phyloP scores from a whole-genome alignment of 139 green algal genomes.

The Helicosporidium sp. region DNA sequence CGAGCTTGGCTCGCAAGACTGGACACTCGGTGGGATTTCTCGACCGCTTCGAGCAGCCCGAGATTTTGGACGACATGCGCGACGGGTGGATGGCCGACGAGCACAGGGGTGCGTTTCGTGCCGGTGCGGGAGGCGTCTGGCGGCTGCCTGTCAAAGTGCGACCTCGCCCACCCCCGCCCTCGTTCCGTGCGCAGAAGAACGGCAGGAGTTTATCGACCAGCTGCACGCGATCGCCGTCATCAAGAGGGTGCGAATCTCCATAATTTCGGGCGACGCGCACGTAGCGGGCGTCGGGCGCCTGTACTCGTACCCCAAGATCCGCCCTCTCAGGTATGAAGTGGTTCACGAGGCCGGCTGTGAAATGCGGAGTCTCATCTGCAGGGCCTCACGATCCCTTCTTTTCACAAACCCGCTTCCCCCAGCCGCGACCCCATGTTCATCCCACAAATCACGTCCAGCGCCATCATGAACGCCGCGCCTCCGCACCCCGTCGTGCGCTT shows the following conservation, averaged over 20 bases:
- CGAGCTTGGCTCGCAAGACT: constrained; percentile 3
- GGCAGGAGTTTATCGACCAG: constrained; percentile 14
- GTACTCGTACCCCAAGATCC: constrained; percentile 6
- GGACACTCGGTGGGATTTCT: constrained; percentile 5
- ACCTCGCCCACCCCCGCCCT: too few species aligned
- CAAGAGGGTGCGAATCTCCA: constrained; percentile 13
- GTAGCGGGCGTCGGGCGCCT: constrained; percentile 20
- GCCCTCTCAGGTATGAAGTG: too few species aligned
- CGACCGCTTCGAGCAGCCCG: constrained; percentile 13
- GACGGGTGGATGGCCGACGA: constrained; percentile 17
- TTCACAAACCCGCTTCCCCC: background rate
- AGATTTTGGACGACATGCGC: constrained; percentile 20
- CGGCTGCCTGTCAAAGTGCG: too few species aligned
- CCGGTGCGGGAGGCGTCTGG: too few species aligned
- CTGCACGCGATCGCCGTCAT: constrained; percentile 12
- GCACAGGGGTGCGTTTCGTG: constrained; percentile 8
- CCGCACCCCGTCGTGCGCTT: constrained; percentile 18
- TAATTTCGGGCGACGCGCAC: constrained; percentile 28
- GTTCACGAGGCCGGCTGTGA: too few species aligned
- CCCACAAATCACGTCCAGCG: constrained; percentile 27
- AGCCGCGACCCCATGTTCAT: constrained; percentile 21
- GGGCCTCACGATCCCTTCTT: too few species aligned
- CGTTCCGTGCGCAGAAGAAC: constrained; percentile 8
- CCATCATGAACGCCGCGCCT: constrained; percentile 32
- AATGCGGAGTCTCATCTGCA: too few species aligned